Conservation (phyloP, 345 rosid genomes). For the Dipteronia sinensis region DNA sequence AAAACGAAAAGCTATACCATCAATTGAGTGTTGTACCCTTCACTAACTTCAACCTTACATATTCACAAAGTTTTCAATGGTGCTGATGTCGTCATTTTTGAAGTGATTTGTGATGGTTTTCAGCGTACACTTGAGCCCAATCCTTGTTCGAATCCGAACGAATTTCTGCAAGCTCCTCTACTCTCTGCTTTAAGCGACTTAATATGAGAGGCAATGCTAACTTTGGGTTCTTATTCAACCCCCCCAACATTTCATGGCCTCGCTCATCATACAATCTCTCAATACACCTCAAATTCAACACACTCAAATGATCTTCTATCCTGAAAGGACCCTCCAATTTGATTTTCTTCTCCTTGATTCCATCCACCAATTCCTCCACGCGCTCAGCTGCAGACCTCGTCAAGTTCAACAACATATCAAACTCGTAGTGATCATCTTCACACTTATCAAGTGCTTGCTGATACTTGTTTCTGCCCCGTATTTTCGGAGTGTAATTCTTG, state of each 20-base stretch:
- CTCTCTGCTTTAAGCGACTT: not conserved
- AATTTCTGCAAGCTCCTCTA: not conserved
- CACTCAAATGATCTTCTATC: constrained; percentile 1
- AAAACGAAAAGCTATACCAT: no score
- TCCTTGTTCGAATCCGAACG: not conserved
- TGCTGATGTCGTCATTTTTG: not conserved
- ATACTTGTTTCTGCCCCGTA: not conserved
- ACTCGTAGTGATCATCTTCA: not conserved
- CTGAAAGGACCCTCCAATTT: not conserved
- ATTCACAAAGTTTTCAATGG: not conserved
- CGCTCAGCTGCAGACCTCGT: not conserved
- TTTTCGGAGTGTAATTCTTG: not conserved
- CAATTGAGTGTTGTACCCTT: not conserved
- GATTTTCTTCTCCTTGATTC: not conserved
- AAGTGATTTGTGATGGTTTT: not conserved
- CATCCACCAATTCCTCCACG: not conserved
- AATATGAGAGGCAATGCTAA: not conserved
- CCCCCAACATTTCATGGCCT: not conserved
- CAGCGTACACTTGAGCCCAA: not conserved
- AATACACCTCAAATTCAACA: not conserved
- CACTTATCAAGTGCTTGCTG: not conserved
- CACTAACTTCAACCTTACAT: not conserved
- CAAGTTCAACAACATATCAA: not conserved
- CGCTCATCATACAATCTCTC: not conserved
- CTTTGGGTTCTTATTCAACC: not conserved